These are phyloP conservation scores for Fragaria nilgerrensis DNA, from an alignment of 306 rosid genomes.

Conservation along the genomic window DNA sequence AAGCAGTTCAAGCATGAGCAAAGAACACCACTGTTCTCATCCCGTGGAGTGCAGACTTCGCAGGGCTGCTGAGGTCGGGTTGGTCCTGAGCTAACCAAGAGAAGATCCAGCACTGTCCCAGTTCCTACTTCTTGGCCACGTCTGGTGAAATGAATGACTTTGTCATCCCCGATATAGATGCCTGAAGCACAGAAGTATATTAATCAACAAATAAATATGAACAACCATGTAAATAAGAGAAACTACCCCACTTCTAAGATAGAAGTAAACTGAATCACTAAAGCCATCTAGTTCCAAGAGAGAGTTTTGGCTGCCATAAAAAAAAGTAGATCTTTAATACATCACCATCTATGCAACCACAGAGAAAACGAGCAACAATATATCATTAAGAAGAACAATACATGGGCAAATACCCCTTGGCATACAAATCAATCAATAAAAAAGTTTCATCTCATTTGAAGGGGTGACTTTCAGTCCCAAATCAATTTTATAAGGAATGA, in stretches of 20 bases:
- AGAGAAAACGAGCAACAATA: neutral
- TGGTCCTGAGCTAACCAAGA: slow-evolving; percentile 80
- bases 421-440: neutral
- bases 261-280: neutral
- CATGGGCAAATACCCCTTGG: neutral
- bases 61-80: slow-evolving; percentile 45
- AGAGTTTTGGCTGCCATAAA: neutral
- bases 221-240: neutral
- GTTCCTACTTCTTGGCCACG: slow-evolving; percentile 96
- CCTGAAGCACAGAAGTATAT: slow-evolving; percentile 42
- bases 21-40: slow-evolving; percentile 56
- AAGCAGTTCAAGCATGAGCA: slow-evolving; percentile 86
- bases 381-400: neutral
- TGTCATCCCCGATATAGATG: slow-evolving; percentile 68
- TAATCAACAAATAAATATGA: neutral
- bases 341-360: neutral
- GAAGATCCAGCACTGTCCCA: slow-evolving; percentile 73
- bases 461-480: neutral
- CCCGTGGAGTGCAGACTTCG: slow-evolving; percentile 45
- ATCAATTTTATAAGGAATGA: neutral
- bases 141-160: slow-evolving; percentile 86
- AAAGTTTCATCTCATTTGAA: neutral
- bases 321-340: neutral
- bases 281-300: neutral
- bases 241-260: neutral